Conservation (phyloP, 495 filamentous ascomycete genomes). For the Penicillium herquei region DNA sequence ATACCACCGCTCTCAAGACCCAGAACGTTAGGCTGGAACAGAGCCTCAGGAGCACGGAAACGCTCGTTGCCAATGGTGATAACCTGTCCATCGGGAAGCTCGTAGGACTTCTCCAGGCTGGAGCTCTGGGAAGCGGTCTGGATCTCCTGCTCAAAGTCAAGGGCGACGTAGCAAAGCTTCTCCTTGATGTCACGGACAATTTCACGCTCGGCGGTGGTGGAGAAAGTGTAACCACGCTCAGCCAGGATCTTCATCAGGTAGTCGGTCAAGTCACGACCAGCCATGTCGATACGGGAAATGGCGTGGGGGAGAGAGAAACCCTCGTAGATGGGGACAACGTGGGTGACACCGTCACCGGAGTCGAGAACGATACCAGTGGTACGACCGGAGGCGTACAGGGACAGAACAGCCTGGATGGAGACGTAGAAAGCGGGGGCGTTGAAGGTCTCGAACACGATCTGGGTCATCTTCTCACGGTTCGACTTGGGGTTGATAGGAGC, state of each 20-base stretch:
- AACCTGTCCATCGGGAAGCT: conserved; percentile 98
- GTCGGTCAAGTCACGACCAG: conserved; percentile 98
- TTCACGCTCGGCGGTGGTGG: conserved; percentile 99
- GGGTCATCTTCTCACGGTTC: conserved; percentile 99
- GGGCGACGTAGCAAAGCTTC: conserved; percentile 98
- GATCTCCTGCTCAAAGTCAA: conserved; percentile 99
- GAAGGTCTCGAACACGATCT: conserved; percentile 99
- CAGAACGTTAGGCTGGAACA: conserved; percentile 97
- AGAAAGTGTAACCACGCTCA: conserved; percentile 99
- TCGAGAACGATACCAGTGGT: conserved; percentile 99
- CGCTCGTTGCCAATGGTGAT: conserved; percentile 99
- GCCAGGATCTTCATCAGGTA: conserved; percentile 99
- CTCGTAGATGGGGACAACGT: conserved; percentile 99
- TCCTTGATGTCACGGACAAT: conserved; percentile 99
- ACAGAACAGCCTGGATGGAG: conserved; percentile 99
- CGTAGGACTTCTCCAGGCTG: conserved; percentile 99
- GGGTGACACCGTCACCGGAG: conserved; percentile 99
- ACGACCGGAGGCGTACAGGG: conserved; percentile 99
- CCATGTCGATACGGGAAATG: conserved; percentile 99
- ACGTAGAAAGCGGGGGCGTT: conserved; percentile 99
- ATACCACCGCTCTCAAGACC: conserved; percentile 98
- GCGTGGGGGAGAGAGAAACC: conserved; percentile 99
- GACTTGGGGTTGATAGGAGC: conserved; percentile 99
- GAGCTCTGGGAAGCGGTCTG: conserved; percentile 99
- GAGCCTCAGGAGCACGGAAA: conserved; percentile 98